Base-by-base conservation (phyloP, 768 basidiomycete species). In the Udeniomyces megalosporus region DNA sequence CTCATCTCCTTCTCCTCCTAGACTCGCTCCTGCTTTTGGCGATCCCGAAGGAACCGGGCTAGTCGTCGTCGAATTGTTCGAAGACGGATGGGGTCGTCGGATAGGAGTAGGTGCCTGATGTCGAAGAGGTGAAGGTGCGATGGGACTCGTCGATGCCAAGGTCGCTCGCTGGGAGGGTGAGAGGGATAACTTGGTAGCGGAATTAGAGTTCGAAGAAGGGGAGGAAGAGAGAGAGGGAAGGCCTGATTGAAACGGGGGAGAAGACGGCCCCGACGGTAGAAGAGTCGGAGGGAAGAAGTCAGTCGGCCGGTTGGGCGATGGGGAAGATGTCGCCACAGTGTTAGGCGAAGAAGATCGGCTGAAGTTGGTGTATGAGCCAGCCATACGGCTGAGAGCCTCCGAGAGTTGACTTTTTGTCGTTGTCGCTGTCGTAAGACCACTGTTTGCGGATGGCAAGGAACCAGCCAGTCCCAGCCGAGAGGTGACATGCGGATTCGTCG, bases 341-440 rank as follows among this genome's bases (percentile, higher is more conserved):
- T 24, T 50, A 15, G 32, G 28, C 3, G 32, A 42, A n/a, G 50
- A 50, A 5, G 58, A 24, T 10, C 38, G 58, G 0, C 48, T 32
- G n/a, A 42, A 42, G 0, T 46, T 46, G n/a, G 58, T 60, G 28
- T 60, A 60, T 20, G 48, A 50, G 28, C 32, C 58, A 4, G 34
- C 48, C 58, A 60, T 60, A 12, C 58, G 58, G 20, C 51, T 60
- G 12, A 60, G 58, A 14, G 50, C 50, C 32, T 60, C 58, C 20
- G 58, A 60, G 24, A 60, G 34, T 28, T 51, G 48, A 34, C 45
- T 48, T n/a, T 60, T 60, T 32, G 58, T 60, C 1, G 49, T 38
- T 24, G n/a, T 28, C 11, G 50, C 31, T 5, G 17, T 24, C 17
- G 50, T 20, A 15, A 52, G 50, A 24, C 26, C n/a, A 52, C 10